Evolutionary conservation across 164 flowering plant genomes (phyloP), one percentile per base, ranked within the genome.

Genomic region (Aristolochia californica): DNA sequence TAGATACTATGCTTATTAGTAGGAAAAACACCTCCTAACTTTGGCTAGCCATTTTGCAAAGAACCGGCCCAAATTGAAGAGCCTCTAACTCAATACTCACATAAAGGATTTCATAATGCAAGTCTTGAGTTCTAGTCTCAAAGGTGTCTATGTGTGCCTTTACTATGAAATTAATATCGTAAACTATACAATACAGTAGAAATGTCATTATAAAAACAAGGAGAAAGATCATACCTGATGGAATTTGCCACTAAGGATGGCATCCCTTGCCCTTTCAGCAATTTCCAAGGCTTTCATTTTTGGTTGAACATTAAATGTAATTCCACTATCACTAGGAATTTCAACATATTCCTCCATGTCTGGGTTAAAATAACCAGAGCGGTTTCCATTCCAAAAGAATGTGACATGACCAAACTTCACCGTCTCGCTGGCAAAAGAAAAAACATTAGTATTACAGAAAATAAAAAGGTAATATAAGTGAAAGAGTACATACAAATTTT

Each of bases 371-470:
- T 70, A 88, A 13, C 98, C 98, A 11, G 98, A 88, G 25, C 98
- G 94, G 48, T 93, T 93, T 49, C 98, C 98, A 71, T 93, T 93
- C 98, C 97, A 93, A 82, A 93, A 93, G 68, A 93, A 93, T 26
- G 98, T 93, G 57, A 93, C 98, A 71, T 93, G 98, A 10, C 98
- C 98, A 70, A 93, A 93, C 63, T 93, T 93, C 44, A 93, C 98
- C 27, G 98, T 93, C 69, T 93, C 98, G 71, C 96, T 91, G 85
- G 25, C 34, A 53, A n/a, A 44, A 59, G 2, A 28, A 59, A 48
- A 26, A 17, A 9, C 4, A 44, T 44, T 15, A 18, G 22, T 44
- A 14, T 16, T 30, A 26, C 23, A 14, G 15, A 12, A 13, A 22
- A 57, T 13, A 24, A 15, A 23, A 43, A 21, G 15, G 18, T 25